phyloP scores from a whole-genome alignment of 2,329 filamentous ascomycete genomes.

The Coniochaeta pulveracea region DNA sequence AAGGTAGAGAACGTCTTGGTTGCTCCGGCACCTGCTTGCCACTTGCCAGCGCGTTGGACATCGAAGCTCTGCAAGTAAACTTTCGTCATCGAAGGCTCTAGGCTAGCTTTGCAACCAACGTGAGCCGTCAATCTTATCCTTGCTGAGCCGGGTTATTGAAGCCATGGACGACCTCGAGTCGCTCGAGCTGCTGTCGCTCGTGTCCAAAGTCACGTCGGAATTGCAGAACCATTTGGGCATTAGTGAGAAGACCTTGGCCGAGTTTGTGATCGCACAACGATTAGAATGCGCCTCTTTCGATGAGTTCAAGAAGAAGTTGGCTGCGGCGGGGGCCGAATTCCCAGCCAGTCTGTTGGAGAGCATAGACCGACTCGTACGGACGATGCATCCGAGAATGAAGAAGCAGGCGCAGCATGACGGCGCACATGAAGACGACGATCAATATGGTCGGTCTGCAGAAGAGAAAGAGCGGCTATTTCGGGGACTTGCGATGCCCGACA shows the following conservation, averaged over 20 bases:
- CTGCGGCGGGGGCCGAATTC: constrained; percentile 64
- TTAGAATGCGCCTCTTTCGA: constrained; percentile 57
- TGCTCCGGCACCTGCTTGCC: too few species aligned
- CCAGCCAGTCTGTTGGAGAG: constrained; percentile 88
- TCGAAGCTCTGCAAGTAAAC: too few species aligned
- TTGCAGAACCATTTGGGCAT: constrained; percentile 89
- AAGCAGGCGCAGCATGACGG: constrained; percentile 24
- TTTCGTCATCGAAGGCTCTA: too few species aligned
- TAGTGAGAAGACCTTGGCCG: constrained; percentile 86
- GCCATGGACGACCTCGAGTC: constrained; percentile 82
- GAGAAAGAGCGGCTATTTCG: constrained; percentile 84
- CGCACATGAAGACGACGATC: constrained; percentile 26
- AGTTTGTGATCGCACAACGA: constrained; percentile 91
- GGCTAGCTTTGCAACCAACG: too few species aligned
- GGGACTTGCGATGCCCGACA: constrained; percentile 78
- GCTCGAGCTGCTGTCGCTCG: constrained; percentile 85
- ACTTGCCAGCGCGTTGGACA: too few species aligned
- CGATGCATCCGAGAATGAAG: constrained; percentile 87
- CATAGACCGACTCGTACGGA: constrained; percentile 76
- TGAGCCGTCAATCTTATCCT: too few species aligned
- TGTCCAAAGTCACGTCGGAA: constrained; percentile 89
- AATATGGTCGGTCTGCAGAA: constrained; percentile 36
- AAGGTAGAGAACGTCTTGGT: too few species aligned
- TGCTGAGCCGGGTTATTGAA: too few species aligned
- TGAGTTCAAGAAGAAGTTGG: constrained; percentile 67